A percentile compares a stretch with the other conserved stretches of the same genome.
Evolutionary conservation across 192 early-diverging fungal genomes (phyloP).

Genomic region (Chytriomyces hyalinus): DNA sequence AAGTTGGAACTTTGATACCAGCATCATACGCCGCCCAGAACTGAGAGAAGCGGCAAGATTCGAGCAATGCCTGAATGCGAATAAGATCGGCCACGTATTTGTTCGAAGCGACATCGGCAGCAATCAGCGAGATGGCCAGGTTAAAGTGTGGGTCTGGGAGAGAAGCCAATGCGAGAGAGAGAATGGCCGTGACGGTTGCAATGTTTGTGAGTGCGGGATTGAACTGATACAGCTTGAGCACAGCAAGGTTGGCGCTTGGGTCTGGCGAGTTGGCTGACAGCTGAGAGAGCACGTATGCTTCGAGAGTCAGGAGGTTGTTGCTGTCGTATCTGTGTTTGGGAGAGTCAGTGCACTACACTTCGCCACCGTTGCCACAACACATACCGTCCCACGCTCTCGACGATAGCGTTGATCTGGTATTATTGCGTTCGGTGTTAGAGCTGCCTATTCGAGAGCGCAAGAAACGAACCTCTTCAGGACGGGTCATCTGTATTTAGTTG

Average conservation of each 20-base stretch:
- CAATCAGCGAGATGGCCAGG: constrained; percentile 85
- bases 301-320: constrained; percentile 79
- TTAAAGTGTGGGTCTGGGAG: constrained; percentile 88
- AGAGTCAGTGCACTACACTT: not conserved
- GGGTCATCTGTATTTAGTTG: constrained; percentile 2
- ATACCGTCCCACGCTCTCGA: constrained; percentile 51
- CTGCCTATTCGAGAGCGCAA: too few relatives aligned
- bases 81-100: constrained; percentile 64
- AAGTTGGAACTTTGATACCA: constrained; percentile 42
- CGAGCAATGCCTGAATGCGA: constrained; percentile 76
- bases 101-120: constrained; percentile 68
- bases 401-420: constrained; percentile 48
- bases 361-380: not conserved
- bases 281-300: constrained; percentile 82
- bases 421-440: too few relatives aligned
- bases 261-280: constrained; percentile 80
- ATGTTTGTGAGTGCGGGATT: constrained; percentile 79
- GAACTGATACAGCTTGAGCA: constrained; percentile 96
- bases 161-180: constrained; percentile 82
- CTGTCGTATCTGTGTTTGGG: constrained; percentile 76
- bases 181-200: constrained; percentile 72
- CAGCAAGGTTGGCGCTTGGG: constrained; percentile 87
- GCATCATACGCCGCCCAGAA: constrained; percentile 39
- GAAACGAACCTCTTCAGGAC: constrained; percentile 35
- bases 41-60: constrained; percentile 53